Evolutionary conservation across 371 early-diverging fungal species (phyloP).

Genomic region (Saksenaea vasiformis): DNA sequence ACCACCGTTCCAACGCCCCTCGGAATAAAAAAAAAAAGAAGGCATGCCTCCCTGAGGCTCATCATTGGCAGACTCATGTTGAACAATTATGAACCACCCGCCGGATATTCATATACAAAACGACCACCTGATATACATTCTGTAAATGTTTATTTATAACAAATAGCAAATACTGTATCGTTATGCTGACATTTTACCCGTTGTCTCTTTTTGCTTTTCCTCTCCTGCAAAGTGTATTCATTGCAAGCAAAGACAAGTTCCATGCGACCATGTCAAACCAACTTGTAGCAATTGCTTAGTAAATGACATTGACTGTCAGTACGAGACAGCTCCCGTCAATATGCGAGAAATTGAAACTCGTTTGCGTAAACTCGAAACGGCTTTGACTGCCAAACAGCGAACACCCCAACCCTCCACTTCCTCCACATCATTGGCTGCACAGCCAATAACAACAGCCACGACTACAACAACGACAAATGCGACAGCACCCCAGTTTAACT

Average conservation of each 20-base stretch:
- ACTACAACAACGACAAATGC: neutral
- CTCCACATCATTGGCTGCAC: neutral
- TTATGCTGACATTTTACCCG: neutral
- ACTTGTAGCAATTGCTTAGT: conserved; percentile 8
- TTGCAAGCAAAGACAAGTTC: conserved; percentile 1
- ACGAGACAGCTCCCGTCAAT: neutral
- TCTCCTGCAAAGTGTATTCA: conserved; percentile 1
- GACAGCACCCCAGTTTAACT: neutral
- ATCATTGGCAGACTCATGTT: conserved; percentile 1
- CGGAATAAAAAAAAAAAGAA: neutral
- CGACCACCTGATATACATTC: neutral
- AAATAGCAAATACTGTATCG: neutral
- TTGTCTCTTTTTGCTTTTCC: neutral
- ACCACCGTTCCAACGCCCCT: neutral
- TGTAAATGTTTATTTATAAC: neutral
- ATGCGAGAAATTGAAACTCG: conserved; percentile 11
- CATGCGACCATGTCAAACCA: conserved; percentile 12
- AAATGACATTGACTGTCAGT: conserved; percentile 1
- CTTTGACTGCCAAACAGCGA: conserved; percentile 1
- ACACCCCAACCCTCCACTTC: neutral
- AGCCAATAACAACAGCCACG: neutral
- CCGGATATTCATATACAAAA: neutral
- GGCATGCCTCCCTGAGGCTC: neutral
- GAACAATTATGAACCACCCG: neutral
- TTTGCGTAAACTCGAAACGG: conserved; percentile 10